phyloP scores from a whole-genome alignment of 140 eudicot species.

The Flaveria floridana region DNA sequence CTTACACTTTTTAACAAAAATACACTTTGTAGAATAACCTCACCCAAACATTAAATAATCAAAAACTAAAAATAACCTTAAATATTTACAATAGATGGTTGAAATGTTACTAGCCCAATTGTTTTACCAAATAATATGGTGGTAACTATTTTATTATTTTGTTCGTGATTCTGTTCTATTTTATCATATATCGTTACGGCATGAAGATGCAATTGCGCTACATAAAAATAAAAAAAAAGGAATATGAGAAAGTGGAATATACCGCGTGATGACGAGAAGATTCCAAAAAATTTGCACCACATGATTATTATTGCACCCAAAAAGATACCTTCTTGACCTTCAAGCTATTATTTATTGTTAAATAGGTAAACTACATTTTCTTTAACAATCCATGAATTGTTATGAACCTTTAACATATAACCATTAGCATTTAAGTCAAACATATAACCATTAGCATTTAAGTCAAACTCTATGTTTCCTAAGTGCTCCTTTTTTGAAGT shows the following conservation, averaged over 20 bases:
- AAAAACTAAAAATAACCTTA: too few species aligned
- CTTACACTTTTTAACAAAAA: too few species aligned
- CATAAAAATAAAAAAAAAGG: neutral
- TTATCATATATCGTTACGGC: neutral
- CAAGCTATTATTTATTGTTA: neutral
- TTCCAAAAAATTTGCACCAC: conserved; percentile 3
- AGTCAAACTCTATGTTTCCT: neutral
- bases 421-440: neutral
- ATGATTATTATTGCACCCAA: neutral
- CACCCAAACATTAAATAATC: too few species aligned
- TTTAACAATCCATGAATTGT: neutral
- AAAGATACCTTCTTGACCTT: conserved; percentile 5
- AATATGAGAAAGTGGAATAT: conserved; percentile 13
- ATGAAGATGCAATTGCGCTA: neutral
- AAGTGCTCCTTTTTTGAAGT: too few species aligned
- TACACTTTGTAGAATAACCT: too few species aligned
- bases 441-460: neutral
- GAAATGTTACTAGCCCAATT: too few species aligned
- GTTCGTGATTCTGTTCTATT: neutral
- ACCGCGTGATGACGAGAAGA: conserved; percentile 2
- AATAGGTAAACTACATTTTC: neutral
- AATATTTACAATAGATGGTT: neutral
- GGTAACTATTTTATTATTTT: neutral
- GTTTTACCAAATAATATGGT: too few species aligned
- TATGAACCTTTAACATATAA: neutral